Percentiles rank a stretch among this genome's conserved stretches.
Evolutionary conservation across 805 yeast species (phyloP).

Genomic region (Wickerhamiella azymoides): DNA sequence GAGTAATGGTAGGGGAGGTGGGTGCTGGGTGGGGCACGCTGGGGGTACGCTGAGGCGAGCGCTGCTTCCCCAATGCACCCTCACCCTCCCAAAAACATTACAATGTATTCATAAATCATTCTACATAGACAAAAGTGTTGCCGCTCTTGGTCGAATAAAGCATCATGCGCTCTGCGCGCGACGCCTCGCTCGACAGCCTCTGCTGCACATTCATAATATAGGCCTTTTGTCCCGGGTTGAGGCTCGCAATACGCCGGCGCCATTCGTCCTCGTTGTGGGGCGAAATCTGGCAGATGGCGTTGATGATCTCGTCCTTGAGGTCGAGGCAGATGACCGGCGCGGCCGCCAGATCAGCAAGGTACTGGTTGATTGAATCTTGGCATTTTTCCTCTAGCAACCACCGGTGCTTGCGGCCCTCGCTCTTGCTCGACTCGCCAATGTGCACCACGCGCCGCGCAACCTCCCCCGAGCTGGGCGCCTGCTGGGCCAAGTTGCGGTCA

Average conservation of each 20-base stretch:
- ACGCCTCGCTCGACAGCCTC: conserved; percentile 55
- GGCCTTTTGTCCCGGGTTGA: conserved; percentile 70
- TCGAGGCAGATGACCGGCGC: conserved; percentile 75
- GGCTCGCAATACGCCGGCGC: conserved; percentile 70
- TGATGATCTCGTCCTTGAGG: conserved; percentile 66
- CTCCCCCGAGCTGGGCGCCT: background rate
- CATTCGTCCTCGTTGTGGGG: conserved; percentile 31
- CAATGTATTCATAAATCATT: too few species aligned
- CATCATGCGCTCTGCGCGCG: conserved; percentile 54
- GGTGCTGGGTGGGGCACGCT: too few species aligned
- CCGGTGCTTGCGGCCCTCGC: conserved; percentile 55
- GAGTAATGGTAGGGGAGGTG: too few species aligned
- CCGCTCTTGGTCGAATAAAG: conserved; percentile 68
- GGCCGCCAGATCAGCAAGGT: conserved; percentile 40
- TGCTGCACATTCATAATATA: conserved; percentile 63
- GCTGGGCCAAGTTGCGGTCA: conserved; percentile 1
- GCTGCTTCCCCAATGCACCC: too few species aligned
- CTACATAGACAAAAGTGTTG: conserved; percentile 41
- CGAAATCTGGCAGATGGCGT: conserved; percentile 40
- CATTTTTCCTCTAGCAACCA: conserved; percentile 72
- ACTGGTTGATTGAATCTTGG: conserved; percentile 40
- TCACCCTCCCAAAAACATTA: too few species aligned
- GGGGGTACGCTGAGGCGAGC: too few species aligned
- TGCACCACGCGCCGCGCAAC: conserved; percentile 29
- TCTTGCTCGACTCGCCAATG: conserved; percentile 68